Base-by-base conservation (phyloP, 768 basidiomycete species). In the Aureoboletus auriporus region DNA sequence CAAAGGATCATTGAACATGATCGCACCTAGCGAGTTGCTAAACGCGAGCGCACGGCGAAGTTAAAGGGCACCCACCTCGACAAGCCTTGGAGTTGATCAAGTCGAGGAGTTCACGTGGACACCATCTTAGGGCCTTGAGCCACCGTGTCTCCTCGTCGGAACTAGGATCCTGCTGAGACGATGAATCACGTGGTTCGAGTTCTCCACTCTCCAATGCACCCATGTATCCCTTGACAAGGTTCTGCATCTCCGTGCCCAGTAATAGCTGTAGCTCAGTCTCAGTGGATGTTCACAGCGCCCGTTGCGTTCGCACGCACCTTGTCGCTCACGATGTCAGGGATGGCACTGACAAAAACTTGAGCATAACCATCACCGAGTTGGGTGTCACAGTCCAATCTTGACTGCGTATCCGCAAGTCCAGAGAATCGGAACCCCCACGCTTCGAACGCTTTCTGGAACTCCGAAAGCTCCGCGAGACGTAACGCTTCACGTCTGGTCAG, bases 61-160 rank as follows among this genome's bases (percentile, higher is more conserved):
- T 20, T n/a, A 16, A 28, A 35, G 41, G 29, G 45, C 40, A 64
- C 77, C 55, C 62, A 86, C 95, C 94, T 71, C 96, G 76, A 62
- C 96, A 99, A 20, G 96, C 96, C 69, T 92, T 94, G 9, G 93
- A 96, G 66, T 97, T 94, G 57, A 92, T 74, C 53, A 99, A 69
- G 31, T 93, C 89, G 12, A 93, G 66, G 44, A 98, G 73, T 46
- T 78, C 82, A 43, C 74, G 75, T n/a, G 96, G 96, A 64, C 89
- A 93, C 75, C 79, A 83, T 23, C 89, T 80, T 35, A 94, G 64
- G 39, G 82, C 83, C 60, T 77, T 79, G 59, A 87, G 68, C 92
- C 91, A 91, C 23, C 48, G 55, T 3, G 54, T 57, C 44, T 61
- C 68, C 34, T 60, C 57, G 14, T 60, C 49, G n/a, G 34, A 20